Evolutionary conservation across 192 early-diverging fungal species (phyloP), one percentile per base, ranked within the genome.

Genomic region (Podila epigama): DNA sequence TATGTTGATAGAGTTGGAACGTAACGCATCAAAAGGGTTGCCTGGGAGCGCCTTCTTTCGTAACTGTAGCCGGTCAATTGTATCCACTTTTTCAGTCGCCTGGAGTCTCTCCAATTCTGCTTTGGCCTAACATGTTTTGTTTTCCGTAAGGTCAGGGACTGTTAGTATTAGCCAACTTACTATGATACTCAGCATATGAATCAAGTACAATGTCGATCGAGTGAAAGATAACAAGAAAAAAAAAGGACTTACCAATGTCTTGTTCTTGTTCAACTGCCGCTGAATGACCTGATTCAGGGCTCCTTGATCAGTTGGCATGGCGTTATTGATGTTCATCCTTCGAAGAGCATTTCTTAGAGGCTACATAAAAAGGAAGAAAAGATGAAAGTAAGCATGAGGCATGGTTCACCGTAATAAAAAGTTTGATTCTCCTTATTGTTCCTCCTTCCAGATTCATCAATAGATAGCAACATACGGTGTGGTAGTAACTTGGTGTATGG

Each of bases 11-110:
- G 88, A 75, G 32, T 84, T 73, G 15, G 78, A 79, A 27, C 91
- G 87, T 29, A 85, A 80, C 5, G 89, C 88, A 63, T 92, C 89
- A 70, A 92, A 90, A 7, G 88, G 84, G 60, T 92, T 92, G 41
- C 69, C 58, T 2, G 70, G 82, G 39, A 87, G 62, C 0, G 71
- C 68, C 34, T 70, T 73, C 44, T 78, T 66, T 37, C 84, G 84
- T 4, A 80, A 73, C 2, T 64, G 81, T 25, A 33, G 12, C 52
- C 72, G 10, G 53, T 81, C 66, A 58, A 64, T 20, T 27, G 48
- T 12, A 60, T 52, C 22, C 64, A 33, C 48, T 69, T 80, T 33
- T 40, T 73, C 71, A 63, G 79, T 20, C 36, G 69, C 27, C 22
- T 58, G 32, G 25, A 71, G 16, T 20, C 77, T 40, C 8, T 77